phyloP scores from a whole-genome alignment of 805 yeast genomes.

The Yamadazyma kitorensis region DNA sequence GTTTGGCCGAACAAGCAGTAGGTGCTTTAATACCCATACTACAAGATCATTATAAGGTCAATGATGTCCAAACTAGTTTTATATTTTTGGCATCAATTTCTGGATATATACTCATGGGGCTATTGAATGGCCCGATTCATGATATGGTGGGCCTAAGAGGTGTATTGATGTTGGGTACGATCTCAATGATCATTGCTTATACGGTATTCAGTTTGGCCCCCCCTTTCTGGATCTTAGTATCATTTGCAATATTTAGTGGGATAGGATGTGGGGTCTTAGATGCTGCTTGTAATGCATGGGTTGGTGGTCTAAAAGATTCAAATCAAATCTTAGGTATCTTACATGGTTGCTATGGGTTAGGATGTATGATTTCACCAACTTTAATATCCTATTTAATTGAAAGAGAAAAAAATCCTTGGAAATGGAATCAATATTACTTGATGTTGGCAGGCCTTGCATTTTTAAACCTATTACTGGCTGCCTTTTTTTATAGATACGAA shows the following conservation, averaged over 20 bases:
- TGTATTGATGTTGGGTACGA: slow-evolving; percentile 33
- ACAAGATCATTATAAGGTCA: slow-evolving; percentile 44
- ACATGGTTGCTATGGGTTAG: slow-evolving; percentile 54
- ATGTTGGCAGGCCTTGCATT: slow-evolving; percentile 30
- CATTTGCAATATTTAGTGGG: slow-evolving; percentile 44
- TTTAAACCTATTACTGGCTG: slow-evolving; percentile 18
- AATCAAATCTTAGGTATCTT: slow-evolving; percentile 50
- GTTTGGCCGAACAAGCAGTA: slow-evolving; percentile 58
- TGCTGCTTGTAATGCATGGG: slow-evolving; percentile 53
- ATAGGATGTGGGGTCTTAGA: slow-evolving; percentile 57
- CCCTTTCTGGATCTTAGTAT: slow-evolving; percentile 39
- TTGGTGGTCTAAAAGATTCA: slow-evolving; percentile 44
- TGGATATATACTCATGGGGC: slow-evolving; percentile 56
- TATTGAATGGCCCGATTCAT: slow-evolving; percentile 44
- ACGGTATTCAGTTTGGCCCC: slow-evolving; percentile 37
- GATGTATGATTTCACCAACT: slow-evolving; percentile 51
- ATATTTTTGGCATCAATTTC: slow-evolving; percentile 50
- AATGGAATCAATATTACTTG: slow-evolving; percentile 48
- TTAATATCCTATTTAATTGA: slow-evolving; percentile 41
- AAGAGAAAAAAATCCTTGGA: slow-evolving; percentile 34
- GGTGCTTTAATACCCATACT: slow-evolving; percentile 59
- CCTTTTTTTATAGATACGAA: slow-evolving; percentile 37
- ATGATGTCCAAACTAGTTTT: slow-evolving; percentile 47
- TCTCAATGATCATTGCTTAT: slow-evolving; percentile 36
- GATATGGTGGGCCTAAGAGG: slow-evolving; percentile 47